Evolutionary conservation across 768 basidiomycete genomes (phyloP).

Genomic region (Tricholoma bakamatsutake): DNA sequence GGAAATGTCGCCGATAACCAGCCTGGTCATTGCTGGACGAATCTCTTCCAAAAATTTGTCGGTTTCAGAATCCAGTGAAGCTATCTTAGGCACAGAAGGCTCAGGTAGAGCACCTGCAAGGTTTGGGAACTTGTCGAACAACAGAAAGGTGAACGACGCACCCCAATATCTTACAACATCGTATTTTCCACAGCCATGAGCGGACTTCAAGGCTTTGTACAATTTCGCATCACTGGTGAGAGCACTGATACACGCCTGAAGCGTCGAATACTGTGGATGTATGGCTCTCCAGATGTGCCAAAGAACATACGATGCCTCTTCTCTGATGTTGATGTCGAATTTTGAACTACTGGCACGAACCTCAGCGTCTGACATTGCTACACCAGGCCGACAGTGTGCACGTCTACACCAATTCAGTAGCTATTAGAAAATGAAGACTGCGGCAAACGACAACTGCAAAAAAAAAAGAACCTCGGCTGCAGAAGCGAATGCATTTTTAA

Average conservation of each 20-base stretch:
- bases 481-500: background rate
- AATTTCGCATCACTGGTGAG: conserved; percentile 25
- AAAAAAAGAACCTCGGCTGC: background rate
- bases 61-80: conserved; percentile 12
- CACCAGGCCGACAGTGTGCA: too few species aligned
- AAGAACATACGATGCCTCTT: conserved; percentile 35
- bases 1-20: conserved; percentile 27
- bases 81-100: conserved; percentile 11
- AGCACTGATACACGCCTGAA: conserved; percentile 28
- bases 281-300: conserved; percentile 33
- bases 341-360: conserved; percentile 24
- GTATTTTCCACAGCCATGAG: conserved; percentile 24
- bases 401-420: background rate
- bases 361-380: conserved; percentile 21
- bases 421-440: background rate
- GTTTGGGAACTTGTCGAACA: background rate
- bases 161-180: conserved; percentile 28
- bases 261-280: conserved; percentile 22
- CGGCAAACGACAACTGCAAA: background rate
- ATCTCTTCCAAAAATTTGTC: conserved; percentile 21
- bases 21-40: conserved; percentile 24
- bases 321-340: conserved; percentile 30
- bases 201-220: conserved; percentile 27
- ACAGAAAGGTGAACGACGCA: background rate
- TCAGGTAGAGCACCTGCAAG: conserved; percentile 5